Conservation (phyloP, 139 green algal genomes). For the Closterium sp. region DNA sequence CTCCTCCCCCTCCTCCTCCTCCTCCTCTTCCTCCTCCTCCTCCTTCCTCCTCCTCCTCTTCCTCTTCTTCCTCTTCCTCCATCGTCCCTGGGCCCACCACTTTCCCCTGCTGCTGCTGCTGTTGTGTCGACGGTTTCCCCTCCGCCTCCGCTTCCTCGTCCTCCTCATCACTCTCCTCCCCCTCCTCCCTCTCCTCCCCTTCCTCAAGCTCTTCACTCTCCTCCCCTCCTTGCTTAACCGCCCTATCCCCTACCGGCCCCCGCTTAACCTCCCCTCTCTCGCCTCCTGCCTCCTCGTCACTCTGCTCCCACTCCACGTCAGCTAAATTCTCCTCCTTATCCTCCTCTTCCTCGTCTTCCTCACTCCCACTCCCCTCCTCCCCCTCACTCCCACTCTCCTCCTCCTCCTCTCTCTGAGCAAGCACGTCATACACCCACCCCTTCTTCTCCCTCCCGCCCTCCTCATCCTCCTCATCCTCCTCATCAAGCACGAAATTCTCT, state of each 20-base stretch:
- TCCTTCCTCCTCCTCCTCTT: conserved; percentile 39
- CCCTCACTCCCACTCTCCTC: neutral
- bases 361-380: conserved; percentile 29
- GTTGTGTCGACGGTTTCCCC: neutral
- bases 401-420: neutral
- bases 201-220: neutral
- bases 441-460: conserved; percentile 7
- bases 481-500: conserved; percentile 40
- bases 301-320: conserved; percentile 8
- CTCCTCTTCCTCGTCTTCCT: conserved; percentile 45
- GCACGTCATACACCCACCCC: conserved; percentile 12
- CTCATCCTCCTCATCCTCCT: neutral
- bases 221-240: conserved; percentile 29
- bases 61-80: conserved; percentile 48
- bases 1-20: conserved; percentile 27
- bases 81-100: too few species aligned
- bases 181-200: conserved; percentile 43
- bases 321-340: conserved; percentile 24
- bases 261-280: conserved; percentile 15
- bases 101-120: conserved; percentile 17
- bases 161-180: conserved; percentile 23
- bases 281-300: conserved; percentile 44
- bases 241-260: conserved; percentile 41
- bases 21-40: conserved; percentile 50
- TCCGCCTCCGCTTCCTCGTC: conserved; percentile 39